Conservation (phyloP, 2,329 filamentous ascomycete genomes). For the Cladosporium colombiae region DNA sequence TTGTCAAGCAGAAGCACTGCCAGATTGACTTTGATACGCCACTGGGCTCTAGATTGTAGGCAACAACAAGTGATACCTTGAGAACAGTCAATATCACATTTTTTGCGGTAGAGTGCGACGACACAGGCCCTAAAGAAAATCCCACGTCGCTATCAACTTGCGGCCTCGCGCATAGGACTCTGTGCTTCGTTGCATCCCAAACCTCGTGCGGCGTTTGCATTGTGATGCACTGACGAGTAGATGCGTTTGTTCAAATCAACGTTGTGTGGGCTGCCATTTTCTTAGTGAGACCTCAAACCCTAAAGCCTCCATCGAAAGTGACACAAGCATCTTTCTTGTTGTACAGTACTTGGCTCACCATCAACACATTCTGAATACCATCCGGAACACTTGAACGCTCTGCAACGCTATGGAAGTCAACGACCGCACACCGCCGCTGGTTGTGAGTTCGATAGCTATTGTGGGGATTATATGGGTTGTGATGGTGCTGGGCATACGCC, state of each 20-base stretch:
- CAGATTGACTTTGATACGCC: slow-evolving; percentile 5
- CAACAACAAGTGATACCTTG: neutral
- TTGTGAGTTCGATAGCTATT: slow-evolving; percentile 13
- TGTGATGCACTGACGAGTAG: neutral
- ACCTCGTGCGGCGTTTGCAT: neutral
- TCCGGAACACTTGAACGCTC: neutral
- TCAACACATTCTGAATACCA: neutral
- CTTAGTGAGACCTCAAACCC: neutral
- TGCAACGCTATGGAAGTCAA: neutral
- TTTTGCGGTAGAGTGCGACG: neutral
- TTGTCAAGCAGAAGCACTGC: neutral
- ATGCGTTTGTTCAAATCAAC: neutral
- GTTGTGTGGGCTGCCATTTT: neutral
- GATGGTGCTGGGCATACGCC: slow-evolving; percentile 29
- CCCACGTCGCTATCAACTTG: slow-evolving; percentile 14
- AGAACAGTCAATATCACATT: neutral
- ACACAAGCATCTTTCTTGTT: neutral
- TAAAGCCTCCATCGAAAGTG: neutral
- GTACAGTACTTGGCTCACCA: neutral
- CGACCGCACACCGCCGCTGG: neutral
- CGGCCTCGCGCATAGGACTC: slow-evolving; percentile 5
- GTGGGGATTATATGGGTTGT: slow-evolving; percentile 30
- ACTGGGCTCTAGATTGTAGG: neutral
- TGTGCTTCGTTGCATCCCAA: slow-evolving; percentile 1
- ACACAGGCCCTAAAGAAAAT: slow-evolving; percentile 2